phyloP scores from a whole-genome alignment of 2,329 filamentous ascomycete genomes.

The Ascochyta fabae region DNA sequence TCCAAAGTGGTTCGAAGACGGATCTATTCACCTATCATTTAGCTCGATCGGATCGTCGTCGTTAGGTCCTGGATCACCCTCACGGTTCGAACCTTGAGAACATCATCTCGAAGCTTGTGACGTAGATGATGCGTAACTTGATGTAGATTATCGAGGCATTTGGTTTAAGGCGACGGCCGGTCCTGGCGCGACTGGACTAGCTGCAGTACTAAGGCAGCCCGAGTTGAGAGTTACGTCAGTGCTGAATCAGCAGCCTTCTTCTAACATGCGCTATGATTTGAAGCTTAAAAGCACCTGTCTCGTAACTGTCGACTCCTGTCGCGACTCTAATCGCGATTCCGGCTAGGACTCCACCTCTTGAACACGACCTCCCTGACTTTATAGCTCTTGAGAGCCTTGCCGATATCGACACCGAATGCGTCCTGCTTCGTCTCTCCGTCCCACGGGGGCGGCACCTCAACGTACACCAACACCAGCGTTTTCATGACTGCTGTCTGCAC shows the following conservation, averaged over 20 bases:
- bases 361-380: slow-evolving; percentile 81
- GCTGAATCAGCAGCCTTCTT: not conserved
- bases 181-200: not conserved
- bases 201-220: not conserved
- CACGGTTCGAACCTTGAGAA: not conserved
- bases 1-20: too few relatives aligned
- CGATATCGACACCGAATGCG: slow-evolving; percentile 60
- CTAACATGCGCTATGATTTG: not conserved
- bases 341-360: slow-evolving; percentile 83
- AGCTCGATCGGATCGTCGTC: not conserved
- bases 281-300: too few relatives aligned
- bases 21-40: not conserved
- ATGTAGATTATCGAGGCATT: not conserved
- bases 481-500: slow-evolving; percentile 91
- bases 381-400: slow-evolving; percentile 70
- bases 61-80: too few relatives aligned
- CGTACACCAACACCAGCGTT: slow-evolving; percentile 86
- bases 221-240: not conserved
- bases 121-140: not conserved
- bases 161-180: not conserved
- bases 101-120: not conserved
- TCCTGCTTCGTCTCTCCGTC: slow-evolving; percentile 52
- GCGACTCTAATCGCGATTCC: slow-evolving; percentile 65
- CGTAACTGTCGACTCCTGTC: too few relatives aligned
- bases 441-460: slow-evolving; percentile 80